Base-by-base conservation (phyloP, 2,329 filamentous ascomycete genomes). In the Tolypocladium capitatum region DNA sequence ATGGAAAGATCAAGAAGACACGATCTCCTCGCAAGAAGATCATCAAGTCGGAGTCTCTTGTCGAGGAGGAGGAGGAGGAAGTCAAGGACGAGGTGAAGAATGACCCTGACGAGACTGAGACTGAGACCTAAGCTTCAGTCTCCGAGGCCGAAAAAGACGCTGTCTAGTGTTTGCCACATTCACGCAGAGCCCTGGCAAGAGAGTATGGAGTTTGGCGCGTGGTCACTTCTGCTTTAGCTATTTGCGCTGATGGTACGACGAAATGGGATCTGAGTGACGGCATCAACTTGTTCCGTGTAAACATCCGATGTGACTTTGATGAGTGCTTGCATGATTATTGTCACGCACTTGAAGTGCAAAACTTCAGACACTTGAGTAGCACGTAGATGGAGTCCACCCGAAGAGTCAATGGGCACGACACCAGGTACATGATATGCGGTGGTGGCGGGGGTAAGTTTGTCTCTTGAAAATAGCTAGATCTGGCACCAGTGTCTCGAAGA, bases 1-100 rank as follows among this genome's bases (percentile, higher is more conserved):
- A 59, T 7, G 49, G 49, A 35, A 64, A 60, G 50, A 56, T 67
- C 13, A 48, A 56, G 46, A 67, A 65, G 56, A 65, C 57, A 4
- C 55, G 56, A 1, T 53, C 59, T 8, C 52, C 60, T 1, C 58
- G 58, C 38, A 67, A 65, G 60, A 62, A 60, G 53, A 48, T 21
- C 13, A 38, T 36, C 32, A 65, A 62, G 43, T 40, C 27, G 43
- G 46, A 33, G 35, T 46, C 27, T 35, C 47, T 28, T 44, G 52
- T 52, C 32, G 51, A 52, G 16, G n/a, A n/a, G n/a, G n/a, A n/a
- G n/a, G 53, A 53, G 13, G 50, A 51, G 5, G 48, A 52, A 5
- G 18, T n/a, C 21, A 48, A 52, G 5, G 38, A n/a, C 13, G 31
- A 31, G 40, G 35, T 10, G 13, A 38, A 46, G 14, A 32, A 24